Evolutionary conservation across 2,329 filamentous ascomycete species (phyloP).

Genomic region (Epichloe gansuensis): DNA sequence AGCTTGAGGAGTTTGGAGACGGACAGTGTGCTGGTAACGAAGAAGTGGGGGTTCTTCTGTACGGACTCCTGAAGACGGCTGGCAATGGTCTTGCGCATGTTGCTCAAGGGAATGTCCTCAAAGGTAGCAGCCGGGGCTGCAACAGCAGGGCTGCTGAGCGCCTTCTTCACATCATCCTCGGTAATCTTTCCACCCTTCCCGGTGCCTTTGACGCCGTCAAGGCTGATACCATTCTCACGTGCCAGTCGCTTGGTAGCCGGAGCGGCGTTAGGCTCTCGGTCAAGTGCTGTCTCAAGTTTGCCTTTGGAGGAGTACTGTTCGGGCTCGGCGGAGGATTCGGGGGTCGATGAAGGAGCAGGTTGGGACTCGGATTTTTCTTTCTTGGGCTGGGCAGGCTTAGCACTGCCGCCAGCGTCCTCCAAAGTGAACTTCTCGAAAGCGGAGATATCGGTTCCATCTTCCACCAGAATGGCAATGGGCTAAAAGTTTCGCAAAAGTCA

Average conservation of each 20-base stretch:
- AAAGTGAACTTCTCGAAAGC: conserved; percentile 83
- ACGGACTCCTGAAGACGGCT: conserved; percentile 76
- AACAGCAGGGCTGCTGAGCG: conserved; percentile 43
- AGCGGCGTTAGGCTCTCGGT: conserved; percentile 64
- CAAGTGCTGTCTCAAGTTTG: conserved; percentile 69
- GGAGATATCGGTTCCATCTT: conserved; percentile 75
- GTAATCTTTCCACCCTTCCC: conserved; percentile 80
- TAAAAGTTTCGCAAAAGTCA: conserved; percentile 23
- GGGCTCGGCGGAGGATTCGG: conserved; percentile 35
- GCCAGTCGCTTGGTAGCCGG: conserved; percentile 70
- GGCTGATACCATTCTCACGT: conserved; percentile 66
- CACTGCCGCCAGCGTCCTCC: conserved; percentile 80
- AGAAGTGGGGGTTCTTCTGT: conserved; percentile 96
- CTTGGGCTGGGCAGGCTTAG: conserved; percentile 50
- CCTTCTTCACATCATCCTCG: conserved; percentile 87
- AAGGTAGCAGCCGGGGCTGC: conserved; percentile 52
- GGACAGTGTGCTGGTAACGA: conserved; percentile 80
- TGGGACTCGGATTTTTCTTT: conserved; percentile 52
- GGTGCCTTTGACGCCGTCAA: conserved; percentile 72
- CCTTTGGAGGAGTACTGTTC: conserved; percentile 64
- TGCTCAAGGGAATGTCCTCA: conserved; percentile 71
- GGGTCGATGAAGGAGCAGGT: conserved; percentile 35
- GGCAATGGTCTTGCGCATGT: conserved; percentile 98
- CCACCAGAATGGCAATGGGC: conserved; percentile 93
- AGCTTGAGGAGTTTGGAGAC: conserved; percentile 95